Base-by-base conservation (phyloP, 257 asterid species). In the Buddleja alternifolia region DNA sequence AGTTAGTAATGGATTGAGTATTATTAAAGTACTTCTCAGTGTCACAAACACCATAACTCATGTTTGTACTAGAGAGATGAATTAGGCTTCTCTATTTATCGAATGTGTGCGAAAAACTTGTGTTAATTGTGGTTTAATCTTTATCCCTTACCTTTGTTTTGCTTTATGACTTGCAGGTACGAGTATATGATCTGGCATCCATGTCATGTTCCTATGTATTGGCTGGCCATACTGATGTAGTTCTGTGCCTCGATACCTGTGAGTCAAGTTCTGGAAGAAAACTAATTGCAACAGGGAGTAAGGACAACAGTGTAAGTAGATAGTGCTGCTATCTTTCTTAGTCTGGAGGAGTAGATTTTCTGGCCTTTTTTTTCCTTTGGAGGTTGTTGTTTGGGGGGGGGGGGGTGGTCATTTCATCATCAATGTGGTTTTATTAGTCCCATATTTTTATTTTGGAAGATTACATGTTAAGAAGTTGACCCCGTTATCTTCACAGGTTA, bases 161-260 rank as follows among this genome's bases (percentile, higher is more conserved):
- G n/a, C 21, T 34, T 58, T 52, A 8, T 61, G 23, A 59, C 52
- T 62, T 74, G 48, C 58, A 94, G 99, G 96, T 94, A 21, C 93
- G 97, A 62, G 97, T 94, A 65, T 94, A 94, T 63, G 97, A 94
- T 82, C 83, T 94, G 80, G 84, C 92, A 70, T 81, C 99, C 17
- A 89, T 91, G 99, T 94, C 99, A 61, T 94, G 99, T 69, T 79
- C 97, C 71, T 94, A 89, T 72, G 95, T 91, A 52, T 78, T 94
- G 81, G 79, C 90, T 56, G 99, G 99, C 53, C 99, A 94, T 69
- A 84, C 88, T 8, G 96, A 94, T 78, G 79, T 87, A 54, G 88
- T 91, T 73, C 74, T 92, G 63, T 91, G 96, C 85, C 88, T 94
- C 73, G 99, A 94, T 71, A 87, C 97, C 37, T 87, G 93, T 64